These are phyloP conservation scores for Paramecium tetraurelia DNA, from an alignment of 73 alveolate genomes.

Conservation along the genomic window DNA sequence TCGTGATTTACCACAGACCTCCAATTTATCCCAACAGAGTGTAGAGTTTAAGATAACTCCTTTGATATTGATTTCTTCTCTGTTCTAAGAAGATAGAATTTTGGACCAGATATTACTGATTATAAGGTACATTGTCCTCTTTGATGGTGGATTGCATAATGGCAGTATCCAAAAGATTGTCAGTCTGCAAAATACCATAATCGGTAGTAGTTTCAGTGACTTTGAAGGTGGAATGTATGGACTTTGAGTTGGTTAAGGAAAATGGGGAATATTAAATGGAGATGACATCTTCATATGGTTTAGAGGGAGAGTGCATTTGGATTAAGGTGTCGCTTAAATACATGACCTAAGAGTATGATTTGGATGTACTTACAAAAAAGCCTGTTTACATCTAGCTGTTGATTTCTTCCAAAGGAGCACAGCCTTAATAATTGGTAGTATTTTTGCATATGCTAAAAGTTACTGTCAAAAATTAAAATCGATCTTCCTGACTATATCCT, in stretches of 20 bases:
- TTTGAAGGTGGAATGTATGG: not conserved
- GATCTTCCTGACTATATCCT: not conserved
- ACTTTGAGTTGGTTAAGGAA: not conserved
- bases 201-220: not conserved
- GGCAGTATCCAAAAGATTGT: not conserved
- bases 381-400: not conserved
- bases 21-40: not conserved
- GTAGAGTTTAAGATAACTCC: not conserved
- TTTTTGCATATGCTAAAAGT: not conserved
- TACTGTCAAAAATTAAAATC: not conserved
- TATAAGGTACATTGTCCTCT: not conserved
- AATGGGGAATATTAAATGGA: not conserved
- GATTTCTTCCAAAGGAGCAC: not conserved
- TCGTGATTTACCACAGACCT: not conserved
- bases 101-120: not conserved
- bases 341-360: not conserved
- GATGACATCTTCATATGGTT: not conserved
- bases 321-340: not conserved
- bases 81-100: not conserved
- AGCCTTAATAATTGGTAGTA: not conserved
- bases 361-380: not conserved
- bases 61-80: not conserved
- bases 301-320: not conserved
- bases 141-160: not conserved
- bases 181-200: not conserved